Conservation (phyloP, 2,329 filamentous ascomycete genomes). For the Fusarium agapanthi region DNA sequence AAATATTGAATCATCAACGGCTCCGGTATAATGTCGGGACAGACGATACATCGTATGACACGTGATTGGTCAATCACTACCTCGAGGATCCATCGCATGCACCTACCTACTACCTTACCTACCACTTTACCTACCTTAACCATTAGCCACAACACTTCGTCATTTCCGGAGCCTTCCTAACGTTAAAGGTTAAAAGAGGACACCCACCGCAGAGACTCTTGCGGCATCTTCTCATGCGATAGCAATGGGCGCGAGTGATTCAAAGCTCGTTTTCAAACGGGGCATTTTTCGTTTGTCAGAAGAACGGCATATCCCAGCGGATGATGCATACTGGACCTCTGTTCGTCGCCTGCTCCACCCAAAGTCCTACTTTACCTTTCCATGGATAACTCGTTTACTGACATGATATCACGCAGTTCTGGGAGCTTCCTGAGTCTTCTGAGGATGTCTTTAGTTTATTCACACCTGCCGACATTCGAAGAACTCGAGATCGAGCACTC, state of each 20-base stretch:
- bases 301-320: conserved; percentile 83
- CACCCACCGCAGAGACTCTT: conserved; percentile 28
- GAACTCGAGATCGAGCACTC: conserved; percentile 83
- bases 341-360: conserved; percentile 61
- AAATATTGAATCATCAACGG: conserved; percentile 21
- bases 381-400: conserved; percentile 25
- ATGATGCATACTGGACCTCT: conserved; percentile 92
- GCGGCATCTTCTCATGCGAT: conserved; percentile 39
- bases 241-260: conserved; percentile 95
- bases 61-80: conserved; percentile 31
- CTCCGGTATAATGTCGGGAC: conserved; percentile 30
- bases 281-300: conserved; percentile 97
- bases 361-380: conserved; percentile 8
- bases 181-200: conserved; percentile 20
- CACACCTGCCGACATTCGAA: conserved; percentile 85
- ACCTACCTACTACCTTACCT: no score
- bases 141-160: conserved; percentile 23
- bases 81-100: background rate
- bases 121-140: background rate
- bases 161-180: conserved; percentile 25
- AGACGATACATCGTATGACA: background rate
- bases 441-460: conserved; percentile 98
- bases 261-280: conserved; percentile 98
- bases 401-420: conserved; percentile 70
- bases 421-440: conserved; percentile 93